Evolutionary conservation across 306 rosid genomes (phyloP).

Genomic region (Styphnolobium japonicum): DNA sequence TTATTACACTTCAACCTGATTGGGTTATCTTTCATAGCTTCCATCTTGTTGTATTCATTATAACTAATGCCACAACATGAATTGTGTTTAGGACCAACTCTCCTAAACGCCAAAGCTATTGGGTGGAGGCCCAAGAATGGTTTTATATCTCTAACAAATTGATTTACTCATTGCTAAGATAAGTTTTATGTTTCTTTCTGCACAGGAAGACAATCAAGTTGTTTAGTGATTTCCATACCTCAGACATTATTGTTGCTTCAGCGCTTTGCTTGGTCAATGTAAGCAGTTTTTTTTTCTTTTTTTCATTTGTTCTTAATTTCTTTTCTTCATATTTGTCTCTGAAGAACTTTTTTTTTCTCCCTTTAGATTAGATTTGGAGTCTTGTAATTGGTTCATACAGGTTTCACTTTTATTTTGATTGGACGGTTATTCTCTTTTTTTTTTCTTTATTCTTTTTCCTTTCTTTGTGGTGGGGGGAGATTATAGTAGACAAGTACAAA

Average conservation of each 20-base stretch:
- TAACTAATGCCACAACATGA: too few species aligned
- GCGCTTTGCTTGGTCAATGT: constrained; percentile 75
- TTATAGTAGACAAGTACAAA: background rate
- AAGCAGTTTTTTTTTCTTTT: constrained; percentile 11
- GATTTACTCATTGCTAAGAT: background rate
- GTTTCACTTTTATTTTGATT: background rate
- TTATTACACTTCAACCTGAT: too few species aligned
- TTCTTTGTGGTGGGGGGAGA: too few species aligned
- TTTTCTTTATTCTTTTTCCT: too few species aligned
- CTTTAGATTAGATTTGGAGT: background rate
- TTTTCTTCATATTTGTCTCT: background rate
- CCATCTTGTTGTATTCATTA: too few species aligned
- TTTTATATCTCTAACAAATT: too few species aligned
- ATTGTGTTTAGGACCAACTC: too few species aligned
- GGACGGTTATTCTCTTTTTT: background rate
- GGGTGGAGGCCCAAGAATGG: too few species aligned
- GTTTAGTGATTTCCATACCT: constrained; percentile 86
- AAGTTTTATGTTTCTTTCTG: background rate
- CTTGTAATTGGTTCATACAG: background rate
- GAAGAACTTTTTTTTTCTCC: background rate
- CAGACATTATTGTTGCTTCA: constrained; percentile 88
- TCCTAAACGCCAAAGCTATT: too few species aligned
- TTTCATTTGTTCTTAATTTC: constrained; percentile 1
- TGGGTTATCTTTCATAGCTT: too few species aligned
- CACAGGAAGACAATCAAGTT: constrained; percentile 77